Evolutionary conservation across 208 protist genomes (phyloP), one percentile per base, ranked within the genome.

Genomic region (Trypanosoma brucei): DNA sequence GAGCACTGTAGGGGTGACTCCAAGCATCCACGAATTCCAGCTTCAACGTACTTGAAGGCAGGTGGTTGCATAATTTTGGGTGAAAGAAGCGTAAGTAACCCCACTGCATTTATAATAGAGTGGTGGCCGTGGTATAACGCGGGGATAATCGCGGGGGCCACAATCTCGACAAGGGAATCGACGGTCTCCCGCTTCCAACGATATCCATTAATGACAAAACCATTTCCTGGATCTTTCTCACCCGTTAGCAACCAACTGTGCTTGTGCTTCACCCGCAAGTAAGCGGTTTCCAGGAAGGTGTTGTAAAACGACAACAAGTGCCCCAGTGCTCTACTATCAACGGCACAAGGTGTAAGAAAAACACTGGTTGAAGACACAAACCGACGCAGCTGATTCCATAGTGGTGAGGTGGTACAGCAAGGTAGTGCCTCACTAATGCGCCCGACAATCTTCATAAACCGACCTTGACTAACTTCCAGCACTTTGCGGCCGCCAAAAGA

Each of bases 331-430:
- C 8, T 42, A 35, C 3, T 48, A 61, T 50, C 49, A 33, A 78
- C 51, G 46, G 70, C 57, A 73, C 73, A 72, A 0, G 82, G 84
- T 4, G 79, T 75, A 68, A 94, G 56, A 48, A 91, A 84, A 5
- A 89, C 83, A 42, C 72, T 77, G 33, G 78, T 88, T 13, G 84
- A 79, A 59, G 81, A 80, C 33, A 94, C 62, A 72, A 88, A 91
- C 6, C 88, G 88, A 22, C 78, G 76, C 36, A 91, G 58, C 9
- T 94, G 88, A 36, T 83, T 82, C 88, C 88, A 94, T n/a, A 94
- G 62, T 14, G 88, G 73, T 14, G 79, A 76, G 57, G 61, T 50
- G 11, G 74, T 79, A 7, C 45, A 6, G 40, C 42, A 22, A 33
- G 68, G 58, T 8, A 79, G 55, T 55, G 70, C 62, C 35, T 79